Evolutionary conservation across 1,284 basidiomycete genomes (phyloP).

Genomic region (Entoloma clypeatum): DNA sequence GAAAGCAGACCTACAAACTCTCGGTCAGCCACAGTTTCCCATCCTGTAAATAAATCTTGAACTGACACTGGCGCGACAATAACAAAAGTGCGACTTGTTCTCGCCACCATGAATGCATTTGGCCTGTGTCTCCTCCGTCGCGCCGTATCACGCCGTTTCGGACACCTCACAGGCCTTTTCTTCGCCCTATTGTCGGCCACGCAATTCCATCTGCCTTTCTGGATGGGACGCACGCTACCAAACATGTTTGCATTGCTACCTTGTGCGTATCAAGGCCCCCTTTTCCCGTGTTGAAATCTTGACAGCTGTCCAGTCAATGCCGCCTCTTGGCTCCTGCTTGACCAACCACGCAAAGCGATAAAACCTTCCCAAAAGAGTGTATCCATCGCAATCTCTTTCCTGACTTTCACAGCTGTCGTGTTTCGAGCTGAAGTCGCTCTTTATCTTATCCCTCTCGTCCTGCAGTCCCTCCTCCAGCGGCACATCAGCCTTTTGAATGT

Average conservation of each 20-base stretch:
- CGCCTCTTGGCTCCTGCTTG: slow-evolving; percentile 53
- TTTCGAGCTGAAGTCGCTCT: slow-evolving; percentile 80
- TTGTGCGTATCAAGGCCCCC: slow-evolving; percentile 46
- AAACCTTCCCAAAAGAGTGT: slow-evolving; percentile 36
- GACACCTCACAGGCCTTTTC: slow-evolving; percentile 50
- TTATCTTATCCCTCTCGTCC: slow-evolving; percentile 58
- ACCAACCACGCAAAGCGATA: slow-evolving; percentile 40
- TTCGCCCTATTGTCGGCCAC: slow-evolving; percentile 70
- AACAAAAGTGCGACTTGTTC: slow-evolving; percentile 72
- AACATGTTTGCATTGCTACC: slow-evolving; percentile 90
- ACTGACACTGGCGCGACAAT: slow-evolving; percentile 21
- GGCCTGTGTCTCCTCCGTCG: slow-evolving; percentile 64
- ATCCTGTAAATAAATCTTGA: not conserved
- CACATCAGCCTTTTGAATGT: slow-evolving; percentile 44
- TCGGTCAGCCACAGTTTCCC: slow-evolving; percentile 40
- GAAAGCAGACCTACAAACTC: slow-evolving; percentile 62
- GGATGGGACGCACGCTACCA: slow-evolving; percentile 88
- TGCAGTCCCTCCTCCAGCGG: slow-evolving; percentile 52
- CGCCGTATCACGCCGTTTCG: slow-evolving; percentile 62
- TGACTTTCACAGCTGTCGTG: slow-evolving; percentile 71
- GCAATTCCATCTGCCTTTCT: slow-evolving; percentile 93
- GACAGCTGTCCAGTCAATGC: slow-evolving; percentile 51
- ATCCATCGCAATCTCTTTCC: slow-evolving; percentile 39
- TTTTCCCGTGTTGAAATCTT: not conserved
- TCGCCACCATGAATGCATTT: slow-evolving; percentile 67